Conservation (phyloP, 163 green algal genomes). For the Chlamydomonas reinhardtii region DNA sequence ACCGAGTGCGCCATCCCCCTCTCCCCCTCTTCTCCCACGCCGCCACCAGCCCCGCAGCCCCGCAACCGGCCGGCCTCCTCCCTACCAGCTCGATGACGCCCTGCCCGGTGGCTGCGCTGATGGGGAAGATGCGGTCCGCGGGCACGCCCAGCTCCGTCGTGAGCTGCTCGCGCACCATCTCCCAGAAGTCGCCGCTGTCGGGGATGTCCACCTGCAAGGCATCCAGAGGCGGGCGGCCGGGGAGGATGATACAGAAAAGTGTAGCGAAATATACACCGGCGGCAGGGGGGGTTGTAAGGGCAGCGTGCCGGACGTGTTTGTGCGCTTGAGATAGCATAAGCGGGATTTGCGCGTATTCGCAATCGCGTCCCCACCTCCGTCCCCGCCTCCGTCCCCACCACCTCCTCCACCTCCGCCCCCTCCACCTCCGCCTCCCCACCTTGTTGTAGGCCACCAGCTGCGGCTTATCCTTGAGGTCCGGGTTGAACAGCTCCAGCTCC, state of each 20-base stretch:
- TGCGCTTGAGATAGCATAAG: no score
- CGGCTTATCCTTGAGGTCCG: slow-evolving; percentile 87
- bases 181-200: slow-evolving; percentile 85
- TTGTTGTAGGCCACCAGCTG: slow-evolving; percentile 98
- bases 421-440: not conserved
- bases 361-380: no score
- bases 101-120: slow-evolving; percentile 84
- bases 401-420: not conserved
- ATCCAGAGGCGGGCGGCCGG: no score
- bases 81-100: slow-evolving; percentile 76
- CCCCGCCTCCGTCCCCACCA: not conserved
- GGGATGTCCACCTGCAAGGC: slow-evolving; percentile 84
- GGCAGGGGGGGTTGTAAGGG: no score
- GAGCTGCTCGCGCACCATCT: slow-evolving; percentile 68
- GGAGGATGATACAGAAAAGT: no score
- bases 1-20: no score
- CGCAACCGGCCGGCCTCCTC: no score
- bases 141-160: slow-evolving; percentile 63
- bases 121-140: slow-evolving; percentile 69
- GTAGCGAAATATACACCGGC: no score
- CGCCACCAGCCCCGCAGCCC: no score
- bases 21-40: no score
- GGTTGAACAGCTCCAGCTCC: slow-evolving; percentile 96
- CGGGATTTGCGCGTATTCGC: no score
- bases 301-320: no score